Base-by-base conservation (phyloP, 2,329 filamentous ascomycete genomes). In the Aureobasidium sp. region DNA sequence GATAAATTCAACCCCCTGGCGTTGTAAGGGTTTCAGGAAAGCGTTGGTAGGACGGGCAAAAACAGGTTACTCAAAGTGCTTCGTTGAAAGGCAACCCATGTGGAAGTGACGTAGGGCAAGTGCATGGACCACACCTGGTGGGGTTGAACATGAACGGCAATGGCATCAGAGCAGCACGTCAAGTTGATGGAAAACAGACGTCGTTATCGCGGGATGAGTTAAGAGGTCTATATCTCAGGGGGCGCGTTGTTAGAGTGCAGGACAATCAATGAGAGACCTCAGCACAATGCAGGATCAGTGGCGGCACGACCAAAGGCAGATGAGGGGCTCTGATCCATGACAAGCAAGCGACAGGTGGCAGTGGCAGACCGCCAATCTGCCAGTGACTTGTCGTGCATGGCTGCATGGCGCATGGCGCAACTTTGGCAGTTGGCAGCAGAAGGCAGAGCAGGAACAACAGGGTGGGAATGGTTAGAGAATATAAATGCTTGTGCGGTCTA, bases 371-470 rank as follows among this genome's bases (percentile, higher is more conserved):
- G 55, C 43, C 55, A 36, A 37, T 59, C 55, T 57, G 53, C 53
- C 36, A 57, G 36, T 36, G 53, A 57, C n/a, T 59, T 39, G 55
- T 48, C 55, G 43, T 59, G 55, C 55, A 48, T 48, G 55, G 41
- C 43, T 47, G 55, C 55, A 48, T 59, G 41, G 39, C 32, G 34
- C 43, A 59, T 39, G 39, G 39, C 32, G 43, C 50, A 41, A 7
- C 3, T 41, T 32, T 55, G 51, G 26, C 37, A 46, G 36, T 20
- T n/a, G 50, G 15, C 50, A 52, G 24, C 32, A 39, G 34, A 13
- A 39, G 50, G 34, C n/a, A 20, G 36, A 26, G n/a, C 32, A 37
- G 41, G 37, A 34, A 12, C 39, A 36, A 20, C 13, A 17, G 17
- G 20, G 13, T 37, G 34, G 13, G 15, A 15, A 13, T 34, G 6